Evolutionary conservation across 225 moss, liverwort and hornwort genomes (phyloP), one percentile per base, ranked within the genome.

Genomic region (Physcomitrium patens): DNA sequence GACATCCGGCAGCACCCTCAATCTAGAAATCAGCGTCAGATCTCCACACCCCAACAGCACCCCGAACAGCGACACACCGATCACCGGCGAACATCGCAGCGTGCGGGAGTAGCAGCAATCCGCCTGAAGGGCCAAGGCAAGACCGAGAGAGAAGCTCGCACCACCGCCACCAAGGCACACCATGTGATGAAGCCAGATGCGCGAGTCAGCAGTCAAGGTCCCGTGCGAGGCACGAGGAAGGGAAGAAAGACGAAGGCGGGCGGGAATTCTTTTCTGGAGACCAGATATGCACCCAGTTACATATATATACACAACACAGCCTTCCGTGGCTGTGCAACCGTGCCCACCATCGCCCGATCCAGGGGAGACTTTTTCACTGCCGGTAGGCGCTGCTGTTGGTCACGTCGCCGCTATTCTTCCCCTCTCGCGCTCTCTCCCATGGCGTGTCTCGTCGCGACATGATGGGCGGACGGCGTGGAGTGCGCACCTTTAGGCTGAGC

Each of bases 351-450:
- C 49, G 12, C 31, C 49, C 49, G 12, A 44, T 10, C n/a, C 63
- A 24, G 26, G 13, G 52, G 47, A 52, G 2, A 49, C 68, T 51
- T 65, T n/a, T 54, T 56, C 68, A 64, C 77, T 58, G 77, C 28
- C 81, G 72, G 72, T 65, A 15, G 56, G 68, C 53, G 58, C 77
- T 71, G n/a, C n/a, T n/a, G n/a, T n/a, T n/a, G 68, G 43, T 68
- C 49, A 17, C 62, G 63, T 68, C 43, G 68, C 20, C 49, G 49
- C 60, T 37, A 37, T 37, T 37, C 31, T 7, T n/a, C n/a, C n/a
- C 31, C 31, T 37, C 31, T 37, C 31, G 31, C 2, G 31, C 31
- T 37, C 31, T 1, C 24, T 37, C 1, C 2, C 31, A 37, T 37
- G 31, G 5, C 31, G n/a, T n/a, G n/a, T n/a, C n/a, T 37, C 31